Percentiles rank a stretch among this genome's conserved stretches.
phyloP scores from a whole-genome alignment of 768 basidiomycete species.

The Porpolomopsis calyptriformis region DNA sequence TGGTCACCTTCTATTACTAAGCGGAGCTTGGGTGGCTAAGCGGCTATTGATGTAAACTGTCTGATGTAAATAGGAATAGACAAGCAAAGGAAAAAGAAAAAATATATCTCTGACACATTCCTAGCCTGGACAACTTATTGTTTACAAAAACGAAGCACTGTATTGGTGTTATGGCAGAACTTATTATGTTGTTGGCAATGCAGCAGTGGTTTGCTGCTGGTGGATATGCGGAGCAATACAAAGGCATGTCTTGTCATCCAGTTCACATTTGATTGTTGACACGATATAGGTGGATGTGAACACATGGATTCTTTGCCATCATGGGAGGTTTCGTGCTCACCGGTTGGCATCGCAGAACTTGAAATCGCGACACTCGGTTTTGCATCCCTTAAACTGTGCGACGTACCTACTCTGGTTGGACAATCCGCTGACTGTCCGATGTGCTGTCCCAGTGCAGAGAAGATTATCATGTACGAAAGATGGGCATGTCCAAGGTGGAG shows the following conservation, averaged over 20 bases:
- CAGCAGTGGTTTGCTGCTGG: slow-evolving; percentile 15
- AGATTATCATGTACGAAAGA: neutral
- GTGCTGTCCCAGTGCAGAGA: slow-evolving; percentile 9
- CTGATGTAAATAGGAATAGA: too few species aligned
- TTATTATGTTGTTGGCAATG: slow-evolving; percentile 15
- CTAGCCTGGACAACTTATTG: neutral
- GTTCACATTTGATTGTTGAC: neutral
- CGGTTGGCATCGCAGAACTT: slow-evolving; percentile 13
- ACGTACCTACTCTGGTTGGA: slow-evolving; percentile 27
- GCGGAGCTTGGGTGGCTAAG: too few species aligned
- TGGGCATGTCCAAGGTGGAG: neutral
- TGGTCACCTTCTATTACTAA: too few species aligned
- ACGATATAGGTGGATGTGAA: slow-evolving; percentile 4
- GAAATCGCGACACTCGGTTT: slow-evolving; percentile 23
- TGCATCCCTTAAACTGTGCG: slow-evolving; percentile 16
- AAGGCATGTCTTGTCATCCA: neutral
- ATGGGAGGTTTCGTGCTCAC: slow-evolving; percentile 6
- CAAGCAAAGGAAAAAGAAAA: too few species aligned
- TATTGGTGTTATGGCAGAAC: slow-evolving; percentile 12
- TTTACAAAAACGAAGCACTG: neutral
- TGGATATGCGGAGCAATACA: neutral
- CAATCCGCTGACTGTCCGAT: slow-evolving; percentile 22
- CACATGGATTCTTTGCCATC: slow-evolving; percentile 5
- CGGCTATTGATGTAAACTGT: too few species aligned
- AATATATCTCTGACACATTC: too few species aligned